Evolutionary conservation across 31 red algal genomes (phyloP).

Genomic region (Endocladia muricata): DNA sequence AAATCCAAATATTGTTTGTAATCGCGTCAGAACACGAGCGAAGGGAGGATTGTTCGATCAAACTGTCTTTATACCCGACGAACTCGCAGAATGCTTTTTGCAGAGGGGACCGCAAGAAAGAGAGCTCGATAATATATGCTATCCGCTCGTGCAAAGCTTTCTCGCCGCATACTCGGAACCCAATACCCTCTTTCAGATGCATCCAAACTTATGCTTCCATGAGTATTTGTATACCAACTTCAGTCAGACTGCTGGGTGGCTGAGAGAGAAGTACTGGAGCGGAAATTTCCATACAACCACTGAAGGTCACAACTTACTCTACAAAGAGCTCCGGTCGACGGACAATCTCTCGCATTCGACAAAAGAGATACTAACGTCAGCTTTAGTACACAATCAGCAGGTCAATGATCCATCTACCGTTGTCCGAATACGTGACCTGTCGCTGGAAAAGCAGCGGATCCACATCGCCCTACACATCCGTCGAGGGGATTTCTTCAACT

Average conservation of each 20-base stretch:
- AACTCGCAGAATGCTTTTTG: constrained; percentile 14
- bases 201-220: constrained; percentile 12
- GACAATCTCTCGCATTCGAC: too few relatives aligned
- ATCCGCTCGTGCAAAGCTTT: constrained; percentile 4
- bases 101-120: background rate
- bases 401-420: too few relatives aligned
- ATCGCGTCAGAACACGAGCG: background rate
- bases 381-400: too few relatives aligned
- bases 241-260: constrained; percentile 27
- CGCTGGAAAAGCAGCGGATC: background rate
- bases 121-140: constrained; percentile 4
- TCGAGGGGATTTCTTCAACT: constrained; percentile 45
- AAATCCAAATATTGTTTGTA: background rate
- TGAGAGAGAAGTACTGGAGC: constrained; percentile 28
- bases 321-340: too few relatives aligned
- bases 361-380: too few relatives aligned
- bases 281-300: background rate
- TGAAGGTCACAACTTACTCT: background rate
- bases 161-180: constrained; percentile 21
- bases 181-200: constrained; percentile 57
- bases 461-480: constrained; percentile 38
- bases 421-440: background rate
- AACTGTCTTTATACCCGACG: constrained; percentile 15
- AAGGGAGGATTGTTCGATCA: constrained; percentile 22
- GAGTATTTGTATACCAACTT: constrained; percentile 36